phyloP scores from a whole-genome alignment of 306 rosid genomes.

The Begonia fuchsioides region DNA sequence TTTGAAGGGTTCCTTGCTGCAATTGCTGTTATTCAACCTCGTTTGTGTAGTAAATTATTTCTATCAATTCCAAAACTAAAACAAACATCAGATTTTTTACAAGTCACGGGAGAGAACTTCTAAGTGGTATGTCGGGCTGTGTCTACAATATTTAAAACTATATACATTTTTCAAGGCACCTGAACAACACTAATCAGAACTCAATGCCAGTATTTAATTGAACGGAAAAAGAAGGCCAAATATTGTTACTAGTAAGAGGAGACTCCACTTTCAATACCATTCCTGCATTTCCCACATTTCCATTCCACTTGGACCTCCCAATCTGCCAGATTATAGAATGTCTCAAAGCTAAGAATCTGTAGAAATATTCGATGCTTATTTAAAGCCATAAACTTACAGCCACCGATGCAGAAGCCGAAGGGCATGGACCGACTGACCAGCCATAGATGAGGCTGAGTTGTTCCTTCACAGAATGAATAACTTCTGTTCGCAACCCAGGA shows the following conservation, averaged over 20 bases:
- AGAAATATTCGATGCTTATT: too few relatives aligned
- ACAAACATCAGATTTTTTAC: too few relatives aligned
- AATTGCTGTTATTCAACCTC: too few relatives aligned
- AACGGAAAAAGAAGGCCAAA: constrained; percentile 58
- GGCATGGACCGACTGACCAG: constrained; percentile 54
- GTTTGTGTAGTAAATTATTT: too few relatives aligned
- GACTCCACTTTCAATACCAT: constrained; percentile 60
- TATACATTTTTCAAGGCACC: constrained; percentile 41
- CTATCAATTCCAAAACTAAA: too few relatives aligned
- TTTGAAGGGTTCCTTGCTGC: too few relatives aligned
- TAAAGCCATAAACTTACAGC: constrained; percentile 47
- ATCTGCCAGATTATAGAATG: constrained; percentile 28
- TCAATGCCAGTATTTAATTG: constrained; percentile 78
- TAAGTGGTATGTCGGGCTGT: too few relatives aligned
- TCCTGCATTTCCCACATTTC: constrained; percentile 78
- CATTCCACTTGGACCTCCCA: constrained; percentile 97
- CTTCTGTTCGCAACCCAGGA: constrained; percentile 79
- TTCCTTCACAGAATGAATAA: constrained; percentile 76
- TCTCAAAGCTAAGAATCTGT: neutral
- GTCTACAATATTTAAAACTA: constrained; percentile 1
- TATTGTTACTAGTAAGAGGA: constrained; percentile 37
- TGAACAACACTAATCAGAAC: constrained; percentile 26
- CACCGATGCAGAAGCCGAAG: constrained; percentile 79
- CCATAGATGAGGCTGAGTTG: constrained; percentile 65
- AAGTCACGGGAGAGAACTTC: too few relatives aligned